phyloP scores from a whole-genome alignment of 108 stramenopile species.

The Conticribra guillardii region DNA sequence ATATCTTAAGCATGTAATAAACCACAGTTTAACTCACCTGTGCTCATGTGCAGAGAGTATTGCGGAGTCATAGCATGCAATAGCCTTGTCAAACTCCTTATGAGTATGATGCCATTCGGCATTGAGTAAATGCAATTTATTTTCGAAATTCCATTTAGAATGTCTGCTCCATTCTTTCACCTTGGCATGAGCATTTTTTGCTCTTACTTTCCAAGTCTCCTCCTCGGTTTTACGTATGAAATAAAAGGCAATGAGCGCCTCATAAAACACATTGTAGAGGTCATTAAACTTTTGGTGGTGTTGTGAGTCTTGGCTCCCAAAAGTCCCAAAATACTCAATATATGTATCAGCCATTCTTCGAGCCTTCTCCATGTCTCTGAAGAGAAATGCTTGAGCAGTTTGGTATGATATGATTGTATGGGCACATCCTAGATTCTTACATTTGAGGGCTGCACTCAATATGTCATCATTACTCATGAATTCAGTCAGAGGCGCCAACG shows the following conservation, averaged over 20 bases:
- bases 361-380: slow-evolving; percentile 4
- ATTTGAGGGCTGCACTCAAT: neutral
- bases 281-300: neutral
- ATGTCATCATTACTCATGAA: neutral
- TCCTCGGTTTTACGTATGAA: neutral
- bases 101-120: slow-evolving; percentile 15
- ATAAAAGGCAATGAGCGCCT: slow-evolving; percentile 5
- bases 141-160: no score
- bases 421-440: no score
- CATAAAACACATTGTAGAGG: slow-evolving; percentile 3
- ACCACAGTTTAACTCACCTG: neutral
- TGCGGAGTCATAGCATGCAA: slow-evolving; percentile 5
- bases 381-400: neutral
- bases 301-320: no score
- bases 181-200: neutral
- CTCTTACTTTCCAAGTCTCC: neutral
- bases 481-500: neutral
- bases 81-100: slow-evolving; percentile 3
- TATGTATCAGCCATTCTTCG: neutral
- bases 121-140: neutral
- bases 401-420: neutral
- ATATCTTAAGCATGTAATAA: no score
- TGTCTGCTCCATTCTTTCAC: neutral
- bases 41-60: slow-evolving; percentile 9
- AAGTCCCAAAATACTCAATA: neutral